Evolutionary conservation across 2,329 filamentous ascomycete genomes (phyloP).

Genomic region (Phaeosphaeriaceae sp.): DNA sequence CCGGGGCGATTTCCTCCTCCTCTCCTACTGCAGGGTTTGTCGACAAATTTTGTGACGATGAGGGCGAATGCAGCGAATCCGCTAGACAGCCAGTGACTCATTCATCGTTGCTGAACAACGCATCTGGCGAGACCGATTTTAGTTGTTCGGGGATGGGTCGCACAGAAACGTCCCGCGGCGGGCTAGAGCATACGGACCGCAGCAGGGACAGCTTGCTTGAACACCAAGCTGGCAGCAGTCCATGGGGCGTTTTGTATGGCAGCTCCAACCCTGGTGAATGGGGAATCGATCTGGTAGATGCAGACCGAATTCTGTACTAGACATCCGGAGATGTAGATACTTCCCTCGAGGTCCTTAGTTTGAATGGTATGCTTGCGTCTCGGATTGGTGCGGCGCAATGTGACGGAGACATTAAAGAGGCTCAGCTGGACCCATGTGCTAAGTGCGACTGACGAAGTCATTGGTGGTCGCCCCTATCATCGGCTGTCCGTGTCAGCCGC

Average conservation of each 20-base stretch:
- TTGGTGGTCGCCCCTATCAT: constrained; percentile 2
- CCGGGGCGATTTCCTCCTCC: constrained; percentile 20
- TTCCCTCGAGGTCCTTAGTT: background rate
- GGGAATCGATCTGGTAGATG: constrained; percentile 25
- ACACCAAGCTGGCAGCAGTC: background rate
- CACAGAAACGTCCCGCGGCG: constrained; percentile 25
- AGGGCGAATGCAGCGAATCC: constrained; percentile 18
- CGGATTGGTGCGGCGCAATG: background rate
- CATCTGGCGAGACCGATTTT: constrained; percentile 22
- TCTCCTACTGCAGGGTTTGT: constrained; percentile 10
- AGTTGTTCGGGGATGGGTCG: constrained; percentile 14
- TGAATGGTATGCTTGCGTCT: background rate
- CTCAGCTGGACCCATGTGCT: background rate
- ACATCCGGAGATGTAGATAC: background rate
- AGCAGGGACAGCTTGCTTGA: constrained; percentile 13
- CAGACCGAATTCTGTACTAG: constrained; percentile 19
- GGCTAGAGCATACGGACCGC: constrained; percentile 17
- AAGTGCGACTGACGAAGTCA: constrained; percentile 17
- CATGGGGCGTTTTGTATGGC: constrained; percentile 7
- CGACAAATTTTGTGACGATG: constrained; percentile 12
- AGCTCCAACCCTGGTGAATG: constrained; percentile 21
- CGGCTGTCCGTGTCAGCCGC: constrained; percentile 12
- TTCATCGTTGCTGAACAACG: constrained; percentile 33
- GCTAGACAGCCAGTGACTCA: constrained; percentile 29
- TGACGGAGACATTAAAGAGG: background rate